Evolutionary conservation across 805 yeast genomes (phyloP), one percentile per base, ranked within the genome.

Genomic region (Nakazawaea pomicola): DNA sequence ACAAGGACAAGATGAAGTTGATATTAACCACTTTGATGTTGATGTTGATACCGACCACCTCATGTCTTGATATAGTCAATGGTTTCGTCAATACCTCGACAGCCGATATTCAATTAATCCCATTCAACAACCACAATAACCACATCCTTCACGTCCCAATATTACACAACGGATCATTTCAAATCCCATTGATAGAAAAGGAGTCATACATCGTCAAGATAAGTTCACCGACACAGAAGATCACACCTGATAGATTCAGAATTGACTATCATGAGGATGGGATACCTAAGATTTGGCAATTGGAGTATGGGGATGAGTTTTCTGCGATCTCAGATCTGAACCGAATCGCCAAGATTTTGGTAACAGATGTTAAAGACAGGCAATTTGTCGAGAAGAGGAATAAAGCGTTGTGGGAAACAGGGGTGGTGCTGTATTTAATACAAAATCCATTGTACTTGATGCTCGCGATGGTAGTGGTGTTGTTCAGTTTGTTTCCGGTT

Each of bases 261-360:
- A 33, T 40, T 18, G 43, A 40, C 16, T 17, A 23, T n/a, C 9
- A 11, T 4, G 25, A 32, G 6, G 25, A 33, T 2, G 25, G 29
- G 9, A n/a, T 6, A 17, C 19, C 19, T 4, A 18, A n/a, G 21
- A 38, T 38, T 21, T 38, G 42, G 42, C 9, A 12, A 38, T 33
- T 32, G n/a, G 12, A 7, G 11, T 32, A n/a, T 25, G 42, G 42
- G 10, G 42, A 38, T 32, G 35, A 21, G 18, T 32, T 38, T 18
- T 9, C 32, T 6, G 25, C 37, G 4, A 32, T 38, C 11, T 16
- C 32, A 6, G 42, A 31, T 27, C 31, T 9, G 19, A 38, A 38
- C 20, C 14, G 12, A 23, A 17, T 30, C 2, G 15, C 9, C 6
- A 20, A 15, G 24, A 27, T 38, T 14, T 11, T 17, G 12, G 27